Base-by-base conservation (phyloP, 257 asterid species). In the Salvia hispanica region DNA sequence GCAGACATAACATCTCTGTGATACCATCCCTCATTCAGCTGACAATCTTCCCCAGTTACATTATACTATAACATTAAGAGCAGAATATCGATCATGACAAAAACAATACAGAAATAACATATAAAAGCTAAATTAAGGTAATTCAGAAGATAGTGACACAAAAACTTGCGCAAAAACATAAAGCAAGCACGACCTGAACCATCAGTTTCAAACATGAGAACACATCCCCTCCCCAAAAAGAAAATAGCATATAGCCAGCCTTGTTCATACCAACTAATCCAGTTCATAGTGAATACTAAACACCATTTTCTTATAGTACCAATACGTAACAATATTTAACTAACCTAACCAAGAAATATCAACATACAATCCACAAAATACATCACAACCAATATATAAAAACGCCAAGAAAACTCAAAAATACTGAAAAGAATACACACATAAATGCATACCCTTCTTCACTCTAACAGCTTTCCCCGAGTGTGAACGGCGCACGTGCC, bases 401-500 rank as follows among this genome's bases (percentile, higher is more conserved):
- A 6, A 44, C 56, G 10, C 36, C 66, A 39, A 40, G 12, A 62
- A 11, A 21, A 11, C 50, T 15, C 7, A 25, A 25, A 25, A 59
- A 15, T 4, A 15, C 28, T 1, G 31, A 61, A 18, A 5, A 9
- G 18, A 10, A 13, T 10, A 21, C 33, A 18, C 2, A 36, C 11
- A 25, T 2, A 58, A 40, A 10, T 3, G 1, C 66, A 28, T 80
- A 92, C 98, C 98, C 85, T 92, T 92, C 88, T 89, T 89, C 52
- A 81, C 95, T 34, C 95, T 83, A 62, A 79, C 77, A 72, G 71
- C 40, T 46, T 89, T 89, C 76, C 98, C 98, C 0, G 96, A 92
- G 78, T 87, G 96, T 7, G 95, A 58, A 21, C 95, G 83, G 4
- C 96, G 90, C 43, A 87, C 90, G 58, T 88, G 93, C 77, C 91